Base-by-base conservation (phyloP, 305 asterid species). In the Solanum hybrid region DNA sequence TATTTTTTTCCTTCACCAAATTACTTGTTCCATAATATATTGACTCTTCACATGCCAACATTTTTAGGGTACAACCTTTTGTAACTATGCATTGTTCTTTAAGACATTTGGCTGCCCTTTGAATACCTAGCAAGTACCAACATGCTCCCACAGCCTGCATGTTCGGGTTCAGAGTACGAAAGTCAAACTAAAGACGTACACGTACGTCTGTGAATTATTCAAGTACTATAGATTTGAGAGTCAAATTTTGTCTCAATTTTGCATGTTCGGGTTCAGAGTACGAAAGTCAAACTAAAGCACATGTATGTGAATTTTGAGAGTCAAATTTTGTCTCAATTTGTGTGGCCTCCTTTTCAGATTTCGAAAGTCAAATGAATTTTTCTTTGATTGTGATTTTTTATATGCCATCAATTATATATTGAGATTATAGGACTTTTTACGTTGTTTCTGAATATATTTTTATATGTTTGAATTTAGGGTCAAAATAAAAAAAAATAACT, bases 81-180 rank as follows among this genome's bases (percentile, higher is more conserved):
- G 60, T 88, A 27, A 8, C n/a, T 22, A 36, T 13, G 79, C 87
- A 88, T 37, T 88, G 64, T 32, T 88, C 78, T 51, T 78, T 34
- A 27, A 91, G 87, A 78, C 92, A 91, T 15, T 79, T 78, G 6
- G 88, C 91, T 13, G 86, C 82, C 13, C 88, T 90, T 75, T 91
- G 91, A 87, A 89, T 72, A 1, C 91, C 91, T 86, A 91, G 87
- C 71, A 91, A 86, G 71, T 89, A 91, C 92, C 92, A 91, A 73
- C 82, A 91, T 87, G 91, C 92, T 9, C 92, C 92, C 24, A 88
- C 90, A 0, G 89, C 91, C 92, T 89, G 89, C 73, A 32, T 45
- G 37, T 35, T 34, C 3, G 5, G 31, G 3, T 34, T 78, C 10
- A 13, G 19, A 78, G 84, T 22, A 78, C 10, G 19, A 35, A 1